Evolutionary conservation across 2,329 filamentous ascomycete genomes (phyloP), one percentile per base, ranked within the genome.

Genomic region (Pseudopithomyces maydicus): DNA sequence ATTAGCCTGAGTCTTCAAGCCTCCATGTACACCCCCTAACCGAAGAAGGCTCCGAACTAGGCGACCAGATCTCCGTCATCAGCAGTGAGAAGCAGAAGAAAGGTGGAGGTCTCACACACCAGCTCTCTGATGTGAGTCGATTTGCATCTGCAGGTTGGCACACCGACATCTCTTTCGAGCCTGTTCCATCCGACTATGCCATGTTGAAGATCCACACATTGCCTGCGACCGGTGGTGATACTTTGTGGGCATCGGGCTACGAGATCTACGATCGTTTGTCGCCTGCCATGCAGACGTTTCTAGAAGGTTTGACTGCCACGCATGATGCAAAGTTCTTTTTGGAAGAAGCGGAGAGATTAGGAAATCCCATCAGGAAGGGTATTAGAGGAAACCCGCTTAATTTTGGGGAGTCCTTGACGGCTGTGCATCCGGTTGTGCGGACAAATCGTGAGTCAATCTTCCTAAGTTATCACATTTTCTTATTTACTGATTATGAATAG

Each of bases 391-490:
- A 80, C 1, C 82, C 84, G 0, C 75, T 82, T 62, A 88, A 88
- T 67, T 71, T 82, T 2, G 85, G 85, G 5, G 71, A 71, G 4
- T 74, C 79, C 0, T 73, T 88, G 22, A 76, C 73, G 15, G 80
- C 85, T 0, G 73, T 81, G 0, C 85, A 88, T 63, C 85, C 85
- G 0, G 79, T 88, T 1, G 78, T 88, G 2, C 80, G 85, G n/a
- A 88, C 85, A 6, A 87, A 88, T 61, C 85, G 68, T 70, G 62
- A 60, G 64, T 52, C 10, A 22, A 20, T 0, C 6, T 12, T 38
- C 20, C 14, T n/a, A 15, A 6, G 10, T 2, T 42, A 0, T 36
- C 22, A 5, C 7, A 14, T 7, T 1, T 23, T 20, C 26, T 15
- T 4, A 8, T 10, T 1, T 32, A 33, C 35, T 43, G 20, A 52